Conservation (phyloP, 495 filamentous ascomycete genomes). For the Polyplosphaeria fusca region DNA sequence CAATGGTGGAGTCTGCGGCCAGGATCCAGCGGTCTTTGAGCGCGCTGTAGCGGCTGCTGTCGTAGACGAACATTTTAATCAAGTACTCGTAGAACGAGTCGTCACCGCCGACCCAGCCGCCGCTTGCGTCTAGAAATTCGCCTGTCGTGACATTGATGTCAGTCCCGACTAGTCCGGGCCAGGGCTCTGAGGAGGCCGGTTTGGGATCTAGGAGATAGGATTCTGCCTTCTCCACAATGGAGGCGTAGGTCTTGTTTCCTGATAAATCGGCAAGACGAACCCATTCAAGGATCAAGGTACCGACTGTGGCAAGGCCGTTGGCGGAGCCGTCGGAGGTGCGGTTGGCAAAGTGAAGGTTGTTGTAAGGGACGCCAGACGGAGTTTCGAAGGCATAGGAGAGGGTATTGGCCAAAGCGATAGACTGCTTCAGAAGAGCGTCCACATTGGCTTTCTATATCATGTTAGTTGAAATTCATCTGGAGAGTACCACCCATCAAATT, state of each 20-base stretch:
- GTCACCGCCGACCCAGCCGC: slow-evolving; percentile 76
- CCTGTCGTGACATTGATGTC: slow-evolving; percentile 62
- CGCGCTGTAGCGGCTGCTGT: slow-evolving; percentile 56
- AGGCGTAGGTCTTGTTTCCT: slow-evolving; percentile 61
- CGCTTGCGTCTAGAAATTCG: slow-evolving; percentile 60
- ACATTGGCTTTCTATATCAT: slow-evolving; percentile 47
- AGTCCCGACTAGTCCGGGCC: slow-evolving; percentile 72
- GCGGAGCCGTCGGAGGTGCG: slow-evolving; percentile 15
- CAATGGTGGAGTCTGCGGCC: slow-evolving; percentile 74
- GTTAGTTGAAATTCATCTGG: slow-evolving; percentile 5
- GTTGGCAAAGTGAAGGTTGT: slow-evolving; percentile 61
- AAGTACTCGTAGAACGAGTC: slow-evolving; percentile 92
- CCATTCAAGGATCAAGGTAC: slow-evolving; percentile 71
- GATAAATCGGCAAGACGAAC: slow-evolving; percentile 76
- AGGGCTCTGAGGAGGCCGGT: slow-evolving; percentile 64
- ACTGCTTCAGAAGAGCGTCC: slow-evolving; percentile 60
- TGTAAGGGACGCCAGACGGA: slow-evolving; percentile 70
- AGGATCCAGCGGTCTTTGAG: slow-evolving; percentile 58
- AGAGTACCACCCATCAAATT: background rate
- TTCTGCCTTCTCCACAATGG: slow-evolving; percentile 66
- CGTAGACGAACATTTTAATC: slow-evolving; percentile 90
- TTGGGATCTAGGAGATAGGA: slow-evolving; percentile 66
- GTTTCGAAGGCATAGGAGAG: slow-evolving; percentile 79
- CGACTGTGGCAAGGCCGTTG: slow-evolving; percentile 40
- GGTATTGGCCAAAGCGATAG: slow-evolving; percentile 64